Conservation (phyloP, 73 alveolate genomes). For the Durusdinium trenchii region DNA sequence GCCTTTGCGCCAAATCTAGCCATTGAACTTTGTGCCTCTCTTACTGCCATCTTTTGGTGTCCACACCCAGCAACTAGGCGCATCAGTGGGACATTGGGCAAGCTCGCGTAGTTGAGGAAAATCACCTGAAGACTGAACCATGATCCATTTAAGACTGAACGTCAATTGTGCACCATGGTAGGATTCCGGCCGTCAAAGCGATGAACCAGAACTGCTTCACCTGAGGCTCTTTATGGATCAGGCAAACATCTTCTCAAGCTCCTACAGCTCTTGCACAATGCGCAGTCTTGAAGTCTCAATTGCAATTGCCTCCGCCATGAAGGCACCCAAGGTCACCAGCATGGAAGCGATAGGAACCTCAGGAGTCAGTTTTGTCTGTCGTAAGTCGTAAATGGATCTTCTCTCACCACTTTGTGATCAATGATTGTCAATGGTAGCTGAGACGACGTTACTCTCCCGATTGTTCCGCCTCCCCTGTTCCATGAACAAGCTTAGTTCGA, state of each 20-base stretch:
- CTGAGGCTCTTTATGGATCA: background rate
- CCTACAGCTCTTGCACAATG: background rate
- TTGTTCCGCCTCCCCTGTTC: too few species aligned
- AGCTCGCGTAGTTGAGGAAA: slow-evolving; percentile 66
- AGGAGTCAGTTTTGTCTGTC: too few species aligned
- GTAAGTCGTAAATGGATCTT: too few species aligned
- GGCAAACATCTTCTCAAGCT: background rate
- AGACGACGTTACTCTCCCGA: too few species aligned
- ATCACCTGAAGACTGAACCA: background rate
- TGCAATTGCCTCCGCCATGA: slow-evolving; percentile 53
- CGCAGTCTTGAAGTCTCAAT: background rate
- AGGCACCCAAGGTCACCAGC: slow-evolving; percentile 71
- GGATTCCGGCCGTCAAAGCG: slow-evolving; percentile 27
- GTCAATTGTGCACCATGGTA: background rate
- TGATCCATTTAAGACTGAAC: background rate
- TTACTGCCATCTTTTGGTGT: background rate
- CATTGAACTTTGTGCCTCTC: background rate
- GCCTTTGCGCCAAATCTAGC: background rate
- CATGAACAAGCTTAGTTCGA: too few species aligned
- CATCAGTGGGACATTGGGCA: slow-evolving; percentile 85
- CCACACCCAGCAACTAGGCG: slow-evolving; percentile 80
- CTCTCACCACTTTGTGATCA: too few species aligned
- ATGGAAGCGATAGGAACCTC: slow-evolving; percentile 55
- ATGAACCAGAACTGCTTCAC: slow-evolving; percentile 85
- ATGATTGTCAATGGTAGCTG: too few species aligned